Evolutionary conservation across 176 grass and related monocot genomes (phyloP), one percentile per base, ranked within the genome.

Genomic region (Paspalum notatum): DNA sequence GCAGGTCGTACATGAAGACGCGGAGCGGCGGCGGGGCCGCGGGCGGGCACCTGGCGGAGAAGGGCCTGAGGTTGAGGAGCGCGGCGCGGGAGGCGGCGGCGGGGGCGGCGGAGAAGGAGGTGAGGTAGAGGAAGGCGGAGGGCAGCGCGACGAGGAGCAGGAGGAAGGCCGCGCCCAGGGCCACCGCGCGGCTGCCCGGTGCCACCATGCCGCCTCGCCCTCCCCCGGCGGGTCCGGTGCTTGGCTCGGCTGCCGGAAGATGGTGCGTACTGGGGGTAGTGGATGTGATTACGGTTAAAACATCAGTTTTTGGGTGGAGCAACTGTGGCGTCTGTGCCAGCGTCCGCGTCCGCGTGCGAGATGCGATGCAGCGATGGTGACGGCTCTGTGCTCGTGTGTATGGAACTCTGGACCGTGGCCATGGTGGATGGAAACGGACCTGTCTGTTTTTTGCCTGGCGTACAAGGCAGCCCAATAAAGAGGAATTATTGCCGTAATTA

Each of bases 1-100:
- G 92, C 5, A 98, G 92, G 71, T 93, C 84, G 83, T 98, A 98
- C 95, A 98, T 89, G 75, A 85, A 98, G 16, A 98, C 92, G 70
- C 62, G 78, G 81, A 90, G 85, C 55, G 87, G 83, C 71, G 76
- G 43, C 46, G 80, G 43, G 65, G 80, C 59, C 12, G 60, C 53
- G 46, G 81, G 59, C 75, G 80, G 56, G 82, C 87, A 89, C 56
- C 56, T 13, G 44, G 88, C 75, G 62, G 76, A 47, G 83, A 86
- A 83, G 47, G 80, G 83, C 72, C 62, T 76, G 72, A 74, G 80
- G 80, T 72, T 77, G 76, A 82, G 84, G 76, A 89, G 71, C 46
- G 88, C 53, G 67, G 63, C 32, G 71, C 78, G 81, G 79, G 85
- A 75, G 62, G 91, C 74, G n/a, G 56, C 62, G 47, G 83, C 41